Evolutionary conservation across 805 yeast genomes (phyloP).

Genomic region (Barnettozyma populi): DNA sequence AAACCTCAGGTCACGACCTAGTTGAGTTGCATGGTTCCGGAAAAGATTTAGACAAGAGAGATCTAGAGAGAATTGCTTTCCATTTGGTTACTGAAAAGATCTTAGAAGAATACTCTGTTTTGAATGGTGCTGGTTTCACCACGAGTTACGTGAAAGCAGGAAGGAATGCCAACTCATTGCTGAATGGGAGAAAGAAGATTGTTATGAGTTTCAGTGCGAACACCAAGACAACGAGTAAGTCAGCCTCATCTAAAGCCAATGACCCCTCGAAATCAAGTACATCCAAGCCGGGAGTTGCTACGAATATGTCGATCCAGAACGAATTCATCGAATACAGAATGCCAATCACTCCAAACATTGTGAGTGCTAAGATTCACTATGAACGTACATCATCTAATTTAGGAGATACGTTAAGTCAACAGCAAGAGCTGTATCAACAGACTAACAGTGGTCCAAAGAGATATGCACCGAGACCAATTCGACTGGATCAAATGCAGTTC

Average conservation of each 20-base stretch:
- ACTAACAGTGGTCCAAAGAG: background rate
- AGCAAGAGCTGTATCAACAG: background rate
- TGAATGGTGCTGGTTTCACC: slow-evolving; percentile 76
- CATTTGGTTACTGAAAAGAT: slow-evolving; percentile 62
- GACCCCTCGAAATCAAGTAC: slow-evolving; percentile 5
- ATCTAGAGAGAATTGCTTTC: slow-evolving; percentile 78
- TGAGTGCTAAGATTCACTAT: slow-evolving; percentile 21
- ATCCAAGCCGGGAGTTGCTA: background rate
- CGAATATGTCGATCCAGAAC: slow-evolving; percentile 3
- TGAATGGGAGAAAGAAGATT: slow-evolving; percentile 41
- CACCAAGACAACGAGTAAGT: background rate
- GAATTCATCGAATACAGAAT: slow-evolving; percentile 19
- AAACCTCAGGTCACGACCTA: slow-evolving; percentile 54
- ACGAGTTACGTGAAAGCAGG: slow-evolving; percentile 69
- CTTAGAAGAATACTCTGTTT: slow-evolving; percentile 64
- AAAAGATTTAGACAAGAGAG: slow-evolving; percentile 53
- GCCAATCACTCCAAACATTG: slow-evolving; percentile 18
- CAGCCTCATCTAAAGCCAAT: background rate
- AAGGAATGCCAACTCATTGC: slow-evolving; percentile 42
- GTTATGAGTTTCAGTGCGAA: slow-evolving; percentile 41
- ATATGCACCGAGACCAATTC: slow-evolving; percentile 19
- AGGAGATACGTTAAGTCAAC: slow-evolving; percentile 11
- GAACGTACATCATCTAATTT: slow-evolving; percentile 21
- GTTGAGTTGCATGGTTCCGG: slow-evolving; percentile 70
- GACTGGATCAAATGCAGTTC: slow-evolving; percentile 16